phyloP scores from a whole-genome alignment of 306 rosid genomes.

The Fragaria vesca region DNA sequence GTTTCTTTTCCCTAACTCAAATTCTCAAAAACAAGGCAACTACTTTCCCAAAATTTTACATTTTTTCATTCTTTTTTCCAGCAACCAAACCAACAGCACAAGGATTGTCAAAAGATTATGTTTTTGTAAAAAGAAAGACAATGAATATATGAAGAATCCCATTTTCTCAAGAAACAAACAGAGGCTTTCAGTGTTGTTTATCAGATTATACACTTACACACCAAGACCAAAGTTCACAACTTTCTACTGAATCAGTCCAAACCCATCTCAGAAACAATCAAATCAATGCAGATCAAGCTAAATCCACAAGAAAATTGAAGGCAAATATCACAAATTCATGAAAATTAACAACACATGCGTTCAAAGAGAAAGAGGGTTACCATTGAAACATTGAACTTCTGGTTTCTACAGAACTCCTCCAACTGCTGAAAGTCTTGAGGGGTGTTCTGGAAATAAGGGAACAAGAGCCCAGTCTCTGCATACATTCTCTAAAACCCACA shows the following conservation, averaged over 20 bases:
- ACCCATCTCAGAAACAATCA: conserved; percentile 16
- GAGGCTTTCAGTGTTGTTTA: not conserved
- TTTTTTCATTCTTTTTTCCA: conserved; percentile 13
- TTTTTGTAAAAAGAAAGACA: not conserved
- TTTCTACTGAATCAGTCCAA: conserved; percentile 20
- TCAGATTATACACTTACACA: not conserved
- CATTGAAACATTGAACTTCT: conserved; percentile 59
- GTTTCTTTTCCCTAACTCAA: not conserved
- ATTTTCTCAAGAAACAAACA: conserved; percentile 24
- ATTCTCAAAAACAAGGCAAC: conserved; percentile 7
- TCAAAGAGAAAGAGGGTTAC: conserved; percentile 32
- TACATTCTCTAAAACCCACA: conserved; percentile 53
- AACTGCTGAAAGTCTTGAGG: conserved; percentile 76
- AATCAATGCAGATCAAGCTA: conserved; percentile 38
- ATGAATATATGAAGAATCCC: conserved; percentile 15
- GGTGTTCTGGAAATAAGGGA: conserved; percentile 61
- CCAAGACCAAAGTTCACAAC: not conserved
- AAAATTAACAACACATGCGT: not conserved
- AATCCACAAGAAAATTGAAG: conserved; percentile 18
- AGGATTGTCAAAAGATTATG: not conserved
- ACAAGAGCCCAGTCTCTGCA: conserved; percentile 68
- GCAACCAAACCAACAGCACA: conserved; percentile 17
- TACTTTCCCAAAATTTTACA: not conserved
- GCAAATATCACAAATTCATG: not conserved
- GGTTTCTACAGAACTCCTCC: conserved; percentile 72